phyloP scores from a whole-genome alignment of 108 stramenopile genomes.

The Nitzschia sp. region DNA sequence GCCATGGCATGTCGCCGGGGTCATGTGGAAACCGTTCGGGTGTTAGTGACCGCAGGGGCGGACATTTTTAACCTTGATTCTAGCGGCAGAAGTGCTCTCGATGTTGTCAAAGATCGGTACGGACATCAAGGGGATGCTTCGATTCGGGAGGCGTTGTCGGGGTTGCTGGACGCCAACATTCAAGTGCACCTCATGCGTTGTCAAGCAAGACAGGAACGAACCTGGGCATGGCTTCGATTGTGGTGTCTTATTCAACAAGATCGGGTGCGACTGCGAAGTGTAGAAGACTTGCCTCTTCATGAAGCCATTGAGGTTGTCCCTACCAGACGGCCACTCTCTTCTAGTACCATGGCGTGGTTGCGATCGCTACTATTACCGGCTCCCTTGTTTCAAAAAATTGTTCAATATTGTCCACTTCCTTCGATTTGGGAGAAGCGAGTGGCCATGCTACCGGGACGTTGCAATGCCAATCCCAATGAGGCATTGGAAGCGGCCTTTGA shows the following conservation, averaged over 20 bases:
- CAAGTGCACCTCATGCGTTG: slow-evolving; percentile 55
- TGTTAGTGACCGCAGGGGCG: slow-evolving; percentile 76
- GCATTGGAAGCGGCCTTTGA: slow-evolving; percentile 47
- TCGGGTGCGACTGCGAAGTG: slow-evolving; percentile 38
- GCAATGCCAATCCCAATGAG: slow-evolving; percentile 46
- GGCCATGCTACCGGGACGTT: slow-evolving; percentile 35
- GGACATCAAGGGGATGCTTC: background rate
- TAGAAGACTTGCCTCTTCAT: slow-evolving; percentile 31
- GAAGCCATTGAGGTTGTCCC: slow-evolving; percentile 23
- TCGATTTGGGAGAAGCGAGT: slow-evolving; percentile 44
- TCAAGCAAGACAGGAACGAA: slow-evolving; percentile 37
- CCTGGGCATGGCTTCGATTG: slow-evolving; percentile 39
- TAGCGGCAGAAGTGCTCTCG: slow-evolving; percentile 64
- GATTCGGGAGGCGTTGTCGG: slow-evolving; percentile 7
- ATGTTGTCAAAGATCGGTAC: slow-evolving; percentile 49
- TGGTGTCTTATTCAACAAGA: slow-evolving; percentile 57
- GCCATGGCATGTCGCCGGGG: slow-evolving; percentile 85
- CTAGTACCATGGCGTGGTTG: slow-evolving; percentile 21
- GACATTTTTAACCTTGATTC: slow-evolving; percentile 69
- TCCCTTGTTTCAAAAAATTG: slow-evolving; percentile 24
- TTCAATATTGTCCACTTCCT: slow-evolving; percentile 50
- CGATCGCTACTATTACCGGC: slow-evolving; percentile 15
- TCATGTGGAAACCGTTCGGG: slow-evolving; percentile 67
- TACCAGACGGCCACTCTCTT: background rate
- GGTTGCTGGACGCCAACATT: slow-evolving; percentile 33